Evolutionary conservation across 768 basidiomycete genomes (phyloP).

Genomic region (Hypholoma fasciculare): DNA sequence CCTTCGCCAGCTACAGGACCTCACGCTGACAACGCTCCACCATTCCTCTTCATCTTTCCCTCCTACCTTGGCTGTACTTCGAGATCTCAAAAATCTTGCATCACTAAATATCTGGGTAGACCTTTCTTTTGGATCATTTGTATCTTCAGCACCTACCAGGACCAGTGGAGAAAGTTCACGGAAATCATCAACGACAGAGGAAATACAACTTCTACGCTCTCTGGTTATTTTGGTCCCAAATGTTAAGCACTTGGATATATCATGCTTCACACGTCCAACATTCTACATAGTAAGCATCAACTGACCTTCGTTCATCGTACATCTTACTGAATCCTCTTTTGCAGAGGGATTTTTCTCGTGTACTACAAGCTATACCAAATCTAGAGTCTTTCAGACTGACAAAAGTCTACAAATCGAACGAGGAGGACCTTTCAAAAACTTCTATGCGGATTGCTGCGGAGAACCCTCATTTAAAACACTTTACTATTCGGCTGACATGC

Average conservation of each 20-base stretch:
- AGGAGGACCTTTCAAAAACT: constrained; percentile 32
- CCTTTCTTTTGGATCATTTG: constrained; percentile 27
- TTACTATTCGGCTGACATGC: constrained; percentile 31
- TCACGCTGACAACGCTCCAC: constrained; percentile 33
- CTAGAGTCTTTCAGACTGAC: constrained; percentile 34
- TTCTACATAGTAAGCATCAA: constrained; percentile 31
- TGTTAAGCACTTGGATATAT: constrained; percentile 30
- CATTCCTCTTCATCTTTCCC: constrained; percentile 31
- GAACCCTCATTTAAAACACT: constrained; percentile 30
- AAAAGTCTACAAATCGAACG: constrained; percentile 34
- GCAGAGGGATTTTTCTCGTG: constrained; percentile 32
- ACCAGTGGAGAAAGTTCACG: constrained; percentile 14
- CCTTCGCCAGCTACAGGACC: constrained; percentile 23
- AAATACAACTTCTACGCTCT: constrained; percentile 26
- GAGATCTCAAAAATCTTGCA: constrained; percentile 25
- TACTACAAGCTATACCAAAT: constrained; percentile 25
- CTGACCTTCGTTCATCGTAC: background rate
- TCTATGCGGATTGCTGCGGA: constrained; percentile 29
- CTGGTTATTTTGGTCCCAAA: constrained; percentile 30
- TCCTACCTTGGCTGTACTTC: constrained; percentile 29
- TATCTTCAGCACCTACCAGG: constrained; percentile 11
- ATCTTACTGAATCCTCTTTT: constrained; percentile 2
- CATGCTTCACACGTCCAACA: constrained; percentile 35
- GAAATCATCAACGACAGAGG: constrained; percentile 25
- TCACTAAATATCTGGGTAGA: constrained; percentile 35